Percentiles rank a stretch among this genome's conserved stretches.
Evolutionary conservation across 192 early-diverging fungal genomes (phyloP).

Genomic region (Gryganskiella cystojenkinii): DNA sequence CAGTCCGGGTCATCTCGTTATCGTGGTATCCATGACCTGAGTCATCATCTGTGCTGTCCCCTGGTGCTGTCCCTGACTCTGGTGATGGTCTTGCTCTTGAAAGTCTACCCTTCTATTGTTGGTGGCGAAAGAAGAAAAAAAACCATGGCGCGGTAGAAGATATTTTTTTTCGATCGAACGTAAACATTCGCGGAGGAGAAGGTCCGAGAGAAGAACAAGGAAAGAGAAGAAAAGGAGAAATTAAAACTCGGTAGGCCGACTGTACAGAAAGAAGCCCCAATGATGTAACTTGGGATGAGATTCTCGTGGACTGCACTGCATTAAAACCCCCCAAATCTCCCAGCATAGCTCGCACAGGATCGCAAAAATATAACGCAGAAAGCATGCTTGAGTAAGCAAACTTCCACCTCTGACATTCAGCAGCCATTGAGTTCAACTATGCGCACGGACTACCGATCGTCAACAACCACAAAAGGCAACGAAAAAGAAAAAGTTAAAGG

Average conservation of each 20-base stretch:
- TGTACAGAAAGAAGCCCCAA: no score
- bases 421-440: neutral
- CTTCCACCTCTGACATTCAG: neutral
- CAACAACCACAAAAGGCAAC: no score
- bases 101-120: conserved; percentile 28
- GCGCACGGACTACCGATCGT: no score
- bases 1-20: conserved; percentile 42
- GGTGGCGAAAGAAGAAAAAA: conserved; percentile 45
- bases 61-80: neutral
- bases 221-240: neutral
- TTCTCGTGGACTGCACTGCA: no score
- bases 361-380: no score
- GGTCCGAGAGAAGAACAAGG: neutral
- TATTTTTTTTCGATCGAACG: no score
- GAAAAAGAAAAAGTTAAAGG: no score
- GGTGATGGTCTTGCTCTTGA: conserved; percentile 3
- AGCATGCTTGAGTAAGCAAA: no score
- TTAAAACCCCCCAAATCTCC: no score
- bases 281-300: no score
- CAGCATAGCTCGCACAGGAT: no score
- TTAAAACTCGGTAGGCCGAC: neutral
- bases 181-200: no score
- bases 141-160: conserved; percentile 36
- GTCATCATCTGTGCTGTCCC: conserved; percentile 45
- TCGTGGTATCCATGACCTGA: conserved; percentile 20